Percentiles rank a stretch among this genome's conserved stretches.
Evolutionary conservation across 192 early-diverging fungal species (phyloP).

Genomic region (Entomortierella parvispora): DNA sequence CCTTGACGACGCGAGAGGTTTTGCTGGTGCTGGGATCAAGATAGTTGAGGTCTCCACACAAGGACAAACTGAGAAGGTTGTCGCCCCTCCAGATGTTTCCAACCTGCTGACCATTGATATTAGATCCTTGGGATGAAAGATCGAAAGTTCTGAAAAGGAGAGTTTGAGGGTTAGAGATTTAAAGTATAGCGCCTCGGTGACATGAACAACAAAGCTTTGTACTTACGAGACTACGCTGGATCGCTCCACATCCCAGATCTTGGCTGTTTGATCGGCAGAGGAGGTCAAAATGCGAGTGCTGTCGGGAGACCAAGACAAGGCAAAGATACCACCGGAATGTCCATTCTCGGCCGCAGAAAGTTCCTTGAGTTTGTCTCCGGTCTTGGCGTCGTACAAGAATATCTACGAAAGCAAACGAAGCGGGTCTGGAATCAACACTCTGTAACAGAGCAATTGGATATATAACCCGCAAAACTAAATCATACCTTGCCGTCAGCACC

Average conservation of each 20-base stretch:
- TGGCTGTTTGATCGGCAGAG: slow-evolving; percentile 86
- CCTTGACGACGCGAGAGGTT: slow-evolving; percentile 64
- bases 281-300: slow-evolving; percentile 78
- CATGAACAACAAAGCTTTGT: not conserved
- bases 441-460: not conserved
- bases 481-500: slow-evolving; percentile 89
- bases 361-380: slow-evolving; percentile 78
- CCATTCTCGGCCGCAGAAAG: slow-evolving; percentile 55
- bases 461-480: not conserved
- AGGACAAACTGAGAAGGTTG: slow-evolving; percentile 78
- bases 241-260: slow-evolving; percentile 89
- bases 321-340: slow-evolving; percentile 87
- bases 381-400: slow-evolving; percentile 94
- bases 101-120: slow-evolving; percentile 87
- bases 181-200: not conserved
- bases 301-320: slow-evolving; percentile 90
- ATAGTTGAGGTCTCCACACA: slow-evolving; percentile 90
- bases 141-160: slow-evolving; percentile 58
- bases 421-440: not conserved
- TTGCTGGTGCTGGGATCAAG: slow-evolving; percentile 69
- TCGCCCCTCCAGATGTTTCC: slow-evolving; percentile 90
- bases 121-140: slow-evolving; percentile 41
- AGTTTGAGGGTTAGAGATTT: not conserved
- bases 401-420: slow-evolving; percentile 54
- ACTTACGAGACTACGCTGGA: slow-evolving; percentile 72